A percentile compares a stretch with the other conserved stretches of the same genome.
These are phyloP conservation scores for Saccharomycopsis guyanensis DNA, from an alignment of 805 yeast genomes.

Conservation along the genomic window DNA sequence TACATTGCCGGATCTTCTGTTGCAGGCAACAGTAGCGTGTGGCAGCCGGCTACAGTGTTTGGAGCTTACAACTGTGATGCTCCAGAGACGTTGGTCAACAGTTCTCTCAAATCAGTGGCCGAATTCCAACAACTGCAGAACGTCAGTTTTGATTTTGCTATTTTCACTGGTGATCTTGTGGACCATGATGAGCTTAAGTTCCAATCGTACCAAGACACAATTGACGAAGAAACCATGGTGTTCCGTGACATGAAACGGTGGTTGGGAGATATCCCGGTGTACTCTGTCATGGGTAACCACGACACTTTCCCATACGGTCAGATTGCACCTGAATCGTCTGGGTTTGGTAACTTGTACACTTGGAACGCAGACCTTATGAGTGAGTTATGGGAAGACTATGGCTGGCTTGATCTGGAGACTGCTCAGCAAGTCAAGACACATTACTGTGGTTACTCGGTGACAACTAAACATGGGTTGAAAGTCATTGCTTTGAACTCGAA, in stretches of 20 bases:
- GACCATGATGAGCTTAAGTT: constrained; percentile 53
- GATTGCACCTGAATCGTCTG: constrained; percentile 45
- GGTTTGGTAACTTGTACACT: constrained; percentile 30
- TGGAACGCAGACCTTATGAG: constrained; percentile 44
- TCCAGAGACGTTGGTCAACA: constrained; percentile 54
- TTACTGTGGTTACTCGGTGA: constrained; percentile 55
- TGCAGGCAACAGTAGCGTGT: constrained; percentile 26
- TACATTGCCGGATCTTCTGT: constrained; percentile 28
- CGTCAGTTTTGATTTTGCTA: constrained; percentile 46
- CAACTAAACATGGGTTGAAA: constrained; percentile 49
- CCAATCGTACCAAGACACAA: constrained; percentile 36
- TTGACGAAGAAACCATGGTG: constrained; percentile 44
- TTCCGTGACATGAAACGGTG: constrained; percentile 46
- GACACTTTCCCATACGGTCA: constrained; percentile 70
- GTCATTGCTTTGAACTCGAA: constrained; percentile 60
- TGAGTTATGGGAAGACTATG: constrained; percentile 39
- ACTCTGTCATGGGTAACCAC: constrained; percentile 61
- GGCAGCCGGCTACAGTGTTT: constrained; percentile 50
- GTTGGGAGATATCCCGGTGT: constrained; percentile 46
- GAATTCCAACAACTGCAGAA: constrained; percentile 29
- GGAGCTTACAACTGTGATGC: constrained; percentile 62
- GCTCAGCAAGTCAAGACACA: constrained; percentile 36
- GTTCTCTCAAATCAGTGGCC: constrained; percentile 40
- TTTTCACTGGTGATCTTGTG: constrained; percentile 69
- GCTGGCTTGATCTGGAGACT: constrained; percentile 35